Percentiles rank a stretch among this genome's conserved stretches.
Evolutionary conservation across 2,329 filamentous ascomycete species (phyloP).

Genomic region (Colletotrichum graminicola): DNA sequence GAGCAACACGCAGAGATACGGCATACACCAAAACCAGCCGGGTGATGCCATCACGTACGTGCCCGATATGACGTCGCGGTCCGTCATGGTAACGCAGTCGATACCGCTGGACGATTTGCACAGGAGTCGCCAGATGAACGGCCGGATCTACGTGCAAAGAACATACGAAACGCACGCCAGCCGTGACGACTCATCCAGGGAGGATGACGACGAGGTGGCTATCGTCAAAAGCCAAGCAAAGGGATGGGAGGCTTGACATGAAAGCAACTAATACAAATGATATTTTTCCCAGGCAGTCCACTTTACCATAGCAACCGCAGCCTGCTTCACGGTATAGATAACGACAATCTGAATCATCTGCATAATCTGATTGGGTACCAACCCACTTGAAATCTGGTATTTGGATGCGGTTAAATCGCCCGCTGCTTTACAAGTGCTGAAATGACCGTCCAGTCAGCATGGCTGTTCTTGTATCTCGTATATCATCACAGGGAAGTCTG

Average conservation of each 20-base stretch:
- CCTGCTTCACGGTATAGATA: too few relatives aligned
- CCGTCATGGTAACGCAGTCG: slow-evolving; percentile 37
- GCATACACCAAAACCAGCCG: neutral
- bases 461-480: too few relatives aligned
- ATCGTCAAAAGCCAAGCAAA: slow-evolving; percentile 14
- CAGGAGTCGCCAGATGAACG: slow-evolving; percentile 35
- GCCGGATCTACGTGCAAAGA: slow-evolving; percentile 41
- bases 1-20: slow-evolving; percentile 8
- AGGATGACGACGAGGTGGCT: slow-evolving; percentile 27
- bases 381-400: too few relatives aligned
- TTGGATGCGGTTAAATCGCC: too few relatives aligned
- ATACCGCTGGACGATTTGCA: slow-evolving; percentile 43
- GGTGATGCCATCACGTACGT: slow-evolving; percentile 1
- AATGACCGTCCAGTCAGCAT: too few relatives aligned
- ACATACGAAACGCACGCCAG: slow-evolving; percentile 35
- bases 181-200: slow-evolving; percentile 10
- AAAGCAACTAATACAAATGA: too few relatives aligned
- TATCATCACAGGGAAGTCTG: too few relatives aligned
- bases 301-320: too few relatives aligned
- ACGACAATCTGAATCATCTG: too few relatives aligned
- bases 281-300: too few relatives aligned
- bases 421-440: too few relatives aligned
- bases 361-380: too few relatives aligned
- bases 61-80: slow-evolving; percentile 13
- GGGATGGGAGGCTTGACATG: neutral